phyloP scores from a whole-genome alignment of 2,329 filamentous ascomycete genomes.

The Colletotrichum abscissum region DNA sequence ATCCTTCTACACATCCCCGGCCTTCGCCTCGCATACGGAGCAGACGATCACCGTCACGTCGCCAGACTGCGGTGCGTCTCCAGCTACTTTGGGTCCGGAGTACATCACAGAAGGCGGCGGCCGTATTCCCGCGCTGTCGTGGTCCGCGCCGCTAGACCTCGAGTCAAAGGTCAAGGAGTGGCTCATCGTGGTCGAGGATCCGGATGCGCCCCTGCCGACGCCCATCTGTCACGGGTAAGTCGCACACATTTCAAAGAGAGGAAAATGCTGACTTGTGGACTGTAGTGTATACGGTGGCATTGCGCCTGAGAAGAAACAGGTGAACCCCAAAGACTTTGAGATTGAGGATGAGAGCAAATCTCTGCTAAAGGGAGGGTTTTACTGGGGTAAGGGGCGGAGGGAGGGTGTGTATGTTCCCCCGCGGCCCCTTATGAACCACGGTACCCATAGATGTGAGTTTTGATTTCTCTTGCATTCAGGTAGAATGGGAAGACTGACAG shows the following conservation, averaged over 20 bases:
- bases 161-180: slow-evolving; percentile 52
- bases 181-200: slow-evolving; percentile 59
- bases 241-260: no score
- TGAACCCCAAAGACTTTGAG: slow-evolving; percentile 51
- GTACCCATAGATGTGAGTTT: slow-evolving; percentile 59
- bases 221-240: slow-evolving; percentile 58
- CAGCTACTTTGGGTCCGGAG: slow-evolving; percentile 47
- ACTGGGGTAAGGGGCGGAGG: slow-evolving; percentile 55
- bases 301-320: slow-evolving; percentile 44
- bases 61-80: slow-evolving; percentile 52
- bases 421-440: slow-evolving; percentile 60
- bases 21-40: slow-evolving; percentile 46
- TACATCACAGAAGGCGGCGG: slow-evolving; percentile 53
- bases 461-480: not conserved
- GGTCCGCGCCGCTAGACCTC: slow-evolving; percentile 47
- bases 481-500: not conserved
- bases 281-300: slow-evolving; percentile 52
- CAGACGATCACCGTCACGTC: slow-evolving; percentile 52
- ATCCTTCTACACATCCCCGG: slow-evolving; percentile 49
- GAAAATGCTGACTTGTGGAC: not conserved
- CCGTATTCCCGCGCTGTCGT: slow-evolving; percentile 53
- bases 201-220: slow-evolving; percentile 56
- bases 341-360: slow-evolving; percentile 42
- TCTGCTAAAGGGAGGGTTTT: slow-evolving; percentile 56
- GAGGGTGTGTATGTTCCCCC: slow-evolving; percentile 57